Evolutionary conservation across 2,329 filamentous ascomycete species (phyloP).

Genomic region (Dactylellina parvicollis): DNA sequence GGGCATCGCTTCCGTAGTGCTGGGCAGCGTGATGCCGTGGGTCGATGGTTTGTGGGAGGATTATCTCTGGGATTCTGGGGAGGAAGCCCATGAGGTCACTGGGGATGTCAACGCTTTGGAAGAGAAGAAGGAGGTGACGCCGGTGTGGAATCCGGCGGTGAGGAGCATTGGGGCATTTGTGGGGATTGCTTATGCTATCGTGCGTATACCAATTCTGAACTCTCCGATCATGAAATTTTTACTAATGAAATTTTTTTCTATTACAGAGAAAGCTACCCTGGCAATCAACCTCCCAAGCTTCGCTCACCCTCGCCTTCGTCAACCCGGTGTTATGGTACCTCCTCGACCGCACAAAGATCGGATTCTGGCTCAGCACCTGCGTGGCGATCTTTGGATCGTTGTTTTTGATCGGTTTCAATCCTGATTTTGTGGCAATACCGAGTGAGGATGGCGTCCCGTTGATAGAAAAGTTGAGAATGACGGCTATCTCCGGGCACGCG

Average conservation of each 20-base stretch:
- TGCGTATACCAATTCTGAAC: slow-evolving; percentile 64
- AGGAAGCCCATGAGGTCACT: slow-evolving; percentile 48
- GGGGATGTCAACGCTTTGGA: slow-evolving; percentile 59
- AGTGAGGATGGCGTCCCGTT: slow-evolving; percentile 59
- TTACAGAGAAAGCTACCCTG: slow-evolving; percentile 84
- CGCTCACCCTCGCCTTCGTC: slow-evolving; percentile 84
- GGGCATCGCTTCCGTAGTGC: slow-evolving; percentile 79
- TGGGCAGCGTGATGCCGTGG: slow-evolving; percentile 85
- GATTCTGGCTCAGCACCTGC: slow-evolving; percentile 79
- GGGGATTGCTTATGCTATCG: slow-evolving; percentile 82
- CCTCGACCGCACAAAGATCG: slow-evolving; percentile 86
- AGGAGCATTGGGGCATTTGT: slow-evolving; percentile 76
- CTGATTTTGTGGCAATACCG: slow-evolving; percentile 79
- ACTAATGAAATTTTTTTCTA: slow-evolving; percentile 2
- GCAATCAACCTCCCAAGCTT: slow-evolving; percentile 94
- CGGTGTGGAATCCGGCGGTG: slow-evolving; percentile 78
- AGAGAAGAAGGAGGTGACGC: slow-evolving; percentile 62
- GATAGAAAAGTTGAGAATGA: slow-evolving; percentile 57
- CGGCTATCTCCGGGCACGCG: slow-evolving; percentile 55
- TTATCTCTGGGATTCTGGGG: slow-evolving; percentile 63
- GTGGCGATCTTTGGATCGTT: slow-evolving; percentile 80
- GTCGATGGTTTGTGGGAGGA: slow-evolving; percentile 79
- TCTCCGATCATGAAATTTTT: not conserved
- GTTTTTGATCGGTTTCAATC: slow-evolving; percentile 77
- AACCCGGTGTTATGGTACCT: slow-evolving; percentile 97